Base-by-base conservation (phyloP, 345 rosid genomes). In the Arabidopsis thaliana region DNA sequence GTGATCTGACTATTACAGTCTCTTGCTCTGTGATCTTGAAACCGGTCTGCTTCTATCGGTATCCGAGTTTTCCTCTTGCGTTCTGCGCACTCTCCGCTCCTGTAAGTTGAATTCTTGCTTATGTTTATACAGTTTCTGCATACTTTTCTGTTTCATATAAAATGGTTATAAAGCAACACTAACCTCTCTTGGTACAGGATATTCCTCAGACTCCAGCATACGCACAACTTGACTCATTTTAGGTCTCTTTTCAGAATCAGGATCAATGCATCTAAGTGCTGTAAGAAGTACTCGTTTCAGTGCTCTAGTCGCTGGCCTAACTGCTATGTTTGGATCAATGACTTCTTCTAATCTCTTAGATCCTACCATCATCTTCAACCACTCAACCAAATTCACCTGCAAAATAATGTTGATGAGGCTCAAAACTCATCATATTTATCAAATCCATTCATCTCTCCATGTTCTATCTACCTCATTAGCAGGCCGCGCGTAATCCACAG, bases 341-440 rank as follows among this genome's bases (percentile, higher is more conserved):
- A 93, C 97, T 83, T 93, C 97, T 65, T 95, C 97, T 3, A 97
- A 74, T 44, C 89, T 86, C 84, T 94, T 84, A 71, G 65, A 73
- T 65, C 96, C 98, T 3, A 95, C 98, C 98, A 95, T 93, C 96
- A 93, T 89, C 79, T 95, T 95, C 73, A 93, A 83, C 99, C 99
- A 95, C 76, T 95, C 98, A 4, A 95, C 97, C 52, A 95, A 79
- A 85, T 95, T 93, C 69, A 95, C 97, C 99, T 95, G 80, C 64
- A 81, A 40, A 45, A 38, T 1, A 45, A 60, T 42, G 38, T 41
- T 0, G 3, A 24, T 51, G 51, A 55, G 75, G 62, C 52, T 62
- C 61, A 51, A 51, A 51, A 32, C 55, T 44, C 22, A 37, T 45
- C 36, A 25, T 10, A 32, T 7, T 23, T 8, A 57, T 12, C 25